Conservation (phyloP, 176 grass and related monocot genomes). For the Cenchrus americanus region DNA sequence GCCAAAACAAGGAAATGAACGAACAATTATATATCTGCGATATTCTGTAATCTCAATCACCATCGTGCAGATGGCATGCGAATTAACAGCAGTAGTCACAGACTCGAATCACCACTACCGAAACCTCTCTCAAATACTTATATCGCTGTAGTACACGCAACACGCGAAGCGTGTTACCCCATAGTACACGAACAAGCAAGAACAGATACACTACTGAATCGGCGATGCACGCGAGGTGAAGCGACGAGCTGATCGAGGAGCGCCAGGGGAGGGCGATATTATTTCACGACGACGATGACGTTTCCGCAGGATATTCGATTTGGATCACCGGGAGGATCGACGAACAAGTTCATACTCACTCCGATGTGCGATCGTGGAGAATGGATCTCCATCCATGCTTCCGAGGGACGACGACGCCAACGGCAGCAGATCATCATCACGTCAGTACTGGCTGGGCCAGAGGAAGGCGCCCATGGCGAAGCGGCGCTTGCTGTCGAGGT, state of each 20-base stretch:
- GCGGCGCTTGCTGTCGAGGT: slow-evolving; percentile 47
- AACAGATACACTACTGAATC: neutral
- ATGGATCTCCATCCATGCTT: neutral
- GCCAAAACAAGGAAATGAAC: too few relatives aligned
- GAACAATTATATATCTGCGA: too few relatives aligned
- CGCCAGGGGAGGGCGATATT: neutral
- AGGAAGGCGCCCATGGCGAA: slow-evolving; percentile 79
- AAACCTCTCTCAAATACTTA: too few relatives aligned
- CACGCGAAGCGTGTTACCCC: too few relatives aligned
- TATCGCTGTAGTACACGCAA: too few relatives aligned
- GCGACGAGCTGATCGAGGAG: too few relatives aligned
- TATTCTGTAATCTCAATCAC: too few relatives aligned
- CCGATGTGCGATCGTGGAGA: neutral
- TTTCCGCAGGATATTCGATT: neutral
- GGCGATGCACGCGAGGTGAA: neutral
- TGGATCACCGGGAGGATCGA: neutral
- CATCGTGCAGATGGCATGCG: too few relatives aligned
- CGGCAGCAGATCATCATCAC: neutral
- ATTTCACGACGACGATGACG: neutral
- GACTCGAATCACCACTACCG: too few relatives aligned
- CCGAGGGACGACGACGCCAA: neutral
- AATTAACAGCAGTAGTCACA: too few relatives aligned
- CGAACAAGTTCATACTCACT: neutral
- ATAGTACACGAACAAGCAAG: neutral
- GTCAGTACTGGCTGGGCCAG: slow-evolving; percentile 51